Conservation (phyloP, 2,329 filamentous ascomycete species). For the Aspergillus thermomutatus region DNA sequence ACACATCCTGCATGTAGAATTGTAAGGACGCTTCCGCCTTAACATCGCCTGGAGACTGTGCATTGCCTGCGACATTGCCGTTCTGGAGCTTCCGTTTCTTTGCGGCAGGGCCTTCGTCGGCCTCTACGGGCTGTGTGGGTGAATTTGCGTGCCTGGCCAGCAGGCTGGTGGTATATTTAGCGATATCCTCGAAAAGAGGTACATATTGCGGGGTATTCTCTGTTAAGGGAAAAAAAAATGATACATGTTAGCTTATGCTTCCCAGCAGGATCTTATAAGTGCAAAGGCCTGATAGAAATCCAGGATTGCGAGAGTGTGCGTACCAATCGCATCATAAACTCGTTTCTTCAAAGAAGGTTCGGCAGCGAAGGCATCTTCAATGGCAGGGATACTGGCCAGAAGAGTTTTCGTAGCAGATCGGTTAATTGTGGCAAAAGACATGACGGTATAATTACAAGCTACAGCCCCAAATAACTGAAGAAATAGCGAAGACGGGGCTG, state of each 20-base stretch:
- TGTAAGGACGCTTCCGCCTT: constrained; percentile 34
- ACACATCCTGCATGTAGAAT: constrained; percentile 54
- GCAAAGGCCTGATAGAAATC: background rate
- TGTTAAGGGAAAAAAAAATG: constrained; percentile 16
- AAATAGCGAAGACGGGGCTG: constrained; percentile 7
- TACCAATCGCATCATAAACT: constrained; percentile 44
- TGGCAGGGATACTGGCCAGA: constrained; percentile 25
- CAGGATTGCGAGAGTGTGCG: constrained; percentile 13
- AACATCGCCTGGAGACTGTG: constrained; percentile 29
- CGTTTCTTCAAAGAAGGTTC: constrained; percentile 38
- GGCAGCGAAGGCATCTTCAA: constrained; percentile 41
- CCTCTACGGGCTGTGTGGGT: constrained; percentile 24
- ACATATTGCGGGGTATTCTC: constrained; percentile 36
- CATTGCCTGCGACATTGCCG: constrained; percentile 25
- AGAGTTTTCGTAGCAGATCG: constrained; percentile 12
- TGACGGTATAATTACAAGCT: constrained; percentile 16
- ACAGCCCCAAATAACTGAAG: constrained; percentile 15
- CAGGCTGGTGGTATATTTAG: constrained; percentile 41
- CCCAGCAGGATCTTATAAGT: background rate
- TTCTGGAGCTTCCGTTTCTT: constrained; percentile 53
- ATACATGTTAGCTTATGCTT: background rate
- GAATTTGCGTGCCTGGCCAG: constrained; percentile 30
- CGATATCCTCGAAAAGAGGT: constrained; percentile 49
- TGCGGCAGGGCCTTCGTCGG: constrained; percentile 32
- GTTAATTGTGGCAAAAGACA: constrained; percentile 40